Evolutionary conservation across 371 early-diverging fungal genomes (phyloP).

Genomic region (Globomyces sp.): DNA sequence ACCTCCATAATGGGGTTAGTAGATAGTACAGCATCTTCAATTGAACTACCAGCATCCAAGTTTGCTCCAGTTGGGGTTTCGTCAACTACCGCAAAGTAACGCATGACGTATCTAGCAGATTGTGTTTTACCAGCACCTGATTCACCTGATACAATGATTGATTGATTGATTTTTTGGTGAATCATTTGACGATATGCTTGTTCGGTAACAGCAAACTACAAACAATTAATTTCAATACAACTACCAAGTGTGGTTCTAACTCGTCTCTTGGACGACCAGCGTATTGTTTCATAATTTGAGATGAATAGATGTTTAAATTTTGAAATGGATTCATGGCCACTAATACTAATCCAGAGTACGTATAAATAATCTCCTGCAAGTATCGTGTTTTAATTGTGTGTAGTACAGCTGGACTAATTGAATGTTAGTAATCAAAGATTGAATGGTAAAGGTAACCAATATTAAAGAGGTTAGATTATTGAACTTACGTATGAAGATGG

Average conservation of each 20-base stretch:
- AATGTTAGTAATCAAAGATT: no score
- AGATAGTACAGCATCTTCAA: constrained; percentile 34
- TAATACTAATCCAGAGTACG: constrained; percentile 98
- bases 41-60: background rate
- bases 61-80: constrained; percentile 27
- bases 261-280: constrained; percentile 91
- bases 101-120: constrained; percentile 95
- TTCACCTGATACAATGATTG: constrained; percentile 99
- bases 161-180: constrained; percentile 88
- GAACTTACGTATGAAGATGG: constrained; percentile 82
- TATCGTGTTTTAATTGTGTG: constrained; percentile 88
- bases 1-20: constrained; percentile 94
- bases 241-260: constrained; percentile 92
- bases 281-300: constrained; percentile 86
- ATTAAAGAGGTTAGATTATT: background rate
- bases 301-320: constrained; percentile 80
- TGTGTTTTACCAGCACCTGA: constrained; percentile 96
- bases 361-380: constrained; percentile 90
- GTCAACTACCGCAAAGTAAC: constrained; percentile 94
- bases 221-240: background rate
- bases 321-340: constrained; percentile 98
- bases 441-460: background rate
- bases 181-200: constrained; percentile 96
- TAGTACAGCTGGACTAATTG: constrained; percentile 61
- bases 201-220: constrained; percentile 91